Conservation (phyloP, 2,329 filamentous ascomycete species). For the Periconia digitata region DNA sequence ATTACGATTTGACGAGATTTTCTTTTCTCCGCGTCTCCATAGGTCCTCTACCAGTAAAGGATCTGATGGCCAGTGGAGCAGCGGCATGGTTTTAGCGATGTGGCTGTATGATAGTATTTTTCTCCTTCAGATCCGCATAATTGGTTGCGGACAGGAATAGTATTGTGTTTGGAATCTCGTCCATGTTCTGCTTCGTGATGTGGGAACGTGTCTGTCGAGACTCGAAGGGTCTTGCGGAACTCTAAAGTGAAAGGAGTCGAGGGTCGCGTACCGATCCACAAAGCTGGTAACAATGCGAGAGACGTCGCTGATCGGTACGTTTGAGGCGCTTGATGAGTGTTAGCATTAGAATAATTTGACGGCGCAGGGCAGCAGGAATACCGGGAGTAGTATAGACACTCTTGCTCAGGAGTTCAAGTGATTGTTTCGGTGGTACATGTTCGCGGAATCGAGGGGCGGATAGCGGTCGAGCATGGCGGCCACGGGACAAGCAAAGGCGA, state of each 20-base stretch:
- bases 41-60: slow-evolving; percentile 2
- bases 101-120: slow-evolving; percentile 9
- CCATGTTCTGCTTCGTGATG: background rate
- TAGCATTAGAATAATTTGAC: too few relatives aligned
- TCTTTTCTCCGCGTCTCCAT: slow-evolving; percentile 7
- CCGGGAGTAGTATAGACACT: too few relatives aligned
- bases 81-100: slow-evolving; percentile 2
- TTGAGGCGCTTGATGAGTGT: too few relatives aligned
- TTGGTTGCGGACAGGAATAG: background rate
- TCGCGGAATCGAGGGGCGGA: too few relatives aligned
- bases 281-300: too few relatives aligned
- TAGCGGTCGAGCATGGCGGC: too few relatives aligned
- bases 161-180: background rate
- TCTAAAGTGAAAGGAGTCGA: background rate
- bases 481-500: too few relatives aligned
- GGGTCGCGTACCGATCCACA: too few relatives aligned
- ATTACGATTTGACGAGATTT: slow-evolving; percentile 25
- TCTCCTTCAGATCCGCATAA: background rate
- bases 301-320: too few relatives aligned
- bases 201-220: background rate
- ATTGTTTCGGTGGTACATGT: too few relatives aligned
- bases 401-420: too few relatives aligned
- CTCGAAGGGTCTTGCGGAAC: background rate
- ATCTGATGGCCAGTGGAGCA: background rate
- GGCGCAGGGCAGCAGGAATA: too few relatives aligned